Conservation (phyloP, 768 basidiomycete species). For the Pleurotus pulmonarius region DNA sequence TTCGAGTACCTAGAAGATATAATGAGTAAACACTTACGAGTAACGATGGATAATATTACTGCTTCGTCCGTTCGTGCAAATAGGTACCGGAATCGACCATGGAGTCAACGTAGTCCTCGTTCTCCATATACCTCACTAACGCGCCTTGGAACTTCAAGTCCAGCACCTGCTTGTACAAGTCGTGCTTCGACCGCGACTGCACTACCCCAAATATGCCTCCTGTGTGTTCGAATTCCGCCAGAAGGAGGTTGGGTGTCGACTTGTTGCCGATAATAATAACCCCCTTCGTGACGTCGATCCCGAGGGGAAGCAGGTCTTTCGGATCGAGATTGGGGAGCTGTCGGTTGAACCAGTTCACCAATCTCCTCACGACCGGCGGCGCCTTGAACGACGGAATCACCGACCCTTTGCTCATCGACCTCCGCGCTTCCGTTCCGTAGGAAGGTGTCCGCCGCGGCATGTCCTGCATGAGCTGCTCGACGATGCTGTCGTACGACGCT, state of each 20-base stretch:
- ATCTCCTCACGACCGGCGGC: slow-evolving; percentile 34
- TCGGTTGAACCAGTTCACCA: slow-evolving; percentile 46
- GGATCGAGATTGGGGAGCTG: slow-evolving; percentile 74
- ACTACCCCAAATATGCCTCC: slow-evolving; percentile 80
- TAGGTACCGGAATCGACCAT: slow-evolving; percentile 66
- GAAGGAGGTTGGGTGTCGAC: slow-evolving; percentile 78
- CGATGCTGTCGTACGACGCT: slow-evolving; percentile 82
- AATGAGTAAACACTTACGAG: background rate
- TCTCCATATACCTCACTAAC: slow-evolving; percentile 65
- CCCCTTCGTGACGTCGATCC: slow-evolving; percentile 73
- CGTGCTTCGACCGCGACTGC: slow-evolving; percentile 79
- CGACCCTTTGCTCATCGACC: slow-evolving; percentile 27
- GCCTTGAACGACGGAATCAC: slow-evolving; percentile 30
- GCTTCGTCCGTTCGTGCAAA: slow-evolving; percentile 53
- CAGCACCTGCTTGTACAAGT: slow-evolving; percentile 79
- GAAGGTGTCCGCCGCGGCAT: slow-evolving; percentile 29
- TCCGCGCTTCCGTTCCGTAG: slow-evolving; percentile 32
- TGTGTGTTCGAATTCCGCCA: slow-evolving; percentile 76
- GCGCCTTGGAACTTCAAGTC: slow-evolving; percentile 67
- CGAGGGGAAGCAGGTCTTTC: slow-evolving; percentile 83
- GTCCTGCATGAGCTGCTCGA: slow-evolving; percentile 65
- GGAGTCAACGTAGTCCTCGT: slow-evolving; percentile 66
- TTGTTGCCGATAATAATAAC: slow-evolving; percentile 83
- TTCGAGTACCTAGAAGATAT: slow-evolving; percentile 22
- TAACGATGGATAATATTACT: slow-evolving; percentile 23